phyloP scores from a whole-genome alignment of 2,329 filamentous ascomycete species.

The Hypoxylon sp. region DNA sequence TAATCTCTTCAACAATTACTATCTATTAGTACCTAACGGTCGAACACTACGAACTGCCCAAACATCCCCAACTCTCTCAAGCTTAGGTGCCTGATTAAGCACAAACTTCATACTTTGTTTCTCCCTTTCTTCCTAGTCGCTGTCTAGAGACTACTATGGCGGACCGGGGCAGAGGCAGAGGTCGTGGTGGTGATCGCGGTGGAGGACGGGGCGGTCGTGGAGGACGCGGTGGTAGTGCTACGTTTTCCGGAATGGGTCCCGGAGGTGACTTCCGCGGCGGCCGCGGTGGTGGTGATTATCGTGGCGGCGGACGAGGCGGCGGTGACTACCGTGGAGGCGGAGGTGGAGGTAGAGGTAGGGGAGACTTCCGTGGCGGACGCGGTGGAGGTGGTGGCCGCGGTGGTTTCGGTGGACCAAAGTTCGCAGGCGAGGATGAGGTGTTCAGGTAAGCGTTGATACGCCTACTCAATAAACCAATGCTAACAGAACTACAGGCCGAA shows the following conservation, averaged over 20 bases:
- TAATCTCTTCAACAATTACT: constrained; percentile 13
- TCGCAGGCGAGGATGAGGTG: constrained; percentile 47
- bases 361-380: constrained; percentile 34
- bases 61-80: not conserved
- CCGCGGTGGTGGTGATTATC: constrained; percentile 43
- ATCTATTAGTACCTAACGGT: not conserved
- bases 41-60: not conserved
- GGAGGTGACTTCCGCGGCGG: constrained; percentile 46
- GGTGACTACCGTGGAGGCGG: constrained; percentile 37
- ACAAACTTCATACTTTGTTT: not conserved
- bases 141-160: constrained; percentile 1
- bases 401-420: constrained; percentile 43
- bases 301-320: constrained; percentile 40
- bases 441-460: constrained; percentile 52
- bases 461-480: not conserved
- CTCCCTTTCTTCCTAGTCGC: too few species aligned
- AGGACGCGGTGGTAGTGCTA: constrained; percentile 40
- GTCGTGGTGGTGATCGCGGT: constrained; percentile 49
- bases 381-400: constrained; percentile 48
- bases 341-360: constrained; percentile 40
- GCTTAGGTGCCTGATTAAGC: not conserved
- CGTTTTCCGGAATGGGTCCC: constrained; percentile 38
- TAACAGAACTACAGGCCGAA: constrained; percentile 35
- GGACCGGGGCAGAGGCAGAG: constrained; percentile 10
- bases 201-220: constrained; percentile 45